Percentiles rank a stretch among this genome's conserved stretches.
phyloP scores from a whole-genome alignment of 2,329 filamentous ascomycete species.

The Alternaria dauci region DNA sequence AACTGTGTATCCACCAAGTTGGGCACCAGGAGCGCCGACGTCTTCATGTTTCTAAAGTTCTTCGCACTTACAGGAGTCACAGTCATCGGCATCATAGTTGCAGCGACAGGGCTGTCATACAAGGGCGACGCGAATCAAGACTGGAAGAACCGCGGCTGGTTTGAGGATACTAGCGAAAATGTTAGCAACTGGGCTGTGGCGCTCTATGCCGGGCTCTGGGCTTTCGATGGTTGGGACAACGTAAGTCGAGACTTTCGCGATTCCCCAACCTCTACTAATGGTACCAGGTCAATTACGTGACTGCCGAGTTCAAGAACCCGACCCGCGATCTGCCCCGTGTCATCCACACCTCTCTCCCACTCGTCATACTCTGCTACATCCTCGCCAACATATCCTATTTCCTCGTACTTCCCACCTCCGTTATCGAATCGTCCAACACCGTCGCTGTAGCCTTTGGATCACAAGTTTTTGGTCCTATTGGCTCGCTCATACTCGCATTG shows the following conservation, averaged over 20 bases:
- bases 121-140: slow-evolving; percentile 78
- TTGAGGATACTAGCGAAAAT: slow-evolving; percentile 81
- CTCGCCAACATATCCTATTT: slow-evolving; percentile 94
- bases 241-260: slow-evolving; percentile 60
- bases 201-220: slow-evolving; percentile 94
- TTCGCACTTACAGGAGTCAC: slow-evolving; percentile 87
- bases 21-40: slow-evolving; percentile 84
- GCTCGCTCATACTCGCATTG: slow-evolving; percentile 83
- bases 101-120: slow-evolving; percentile 81
- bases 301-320: slow-evolving; percentile 94
- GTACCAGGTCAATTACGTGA: slow-evolving; percentile 89
- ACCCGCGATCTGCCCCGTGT: slow-evolving; percentile 88
- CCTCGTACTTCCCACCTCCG: slow-evolving; percentile 81
- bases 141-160: slow-evolving; percentile 91
- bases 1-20: slow-evolving; percentile 92
- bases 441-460: slow-evolving; percentile 94
- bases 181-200: slow-evolving; percentile 91
- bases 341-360: slow-evolving; percentile 94
- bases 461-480: slow-evolving; percentile 86
- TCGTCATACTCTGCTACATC: slow-evolving; percentile 90
- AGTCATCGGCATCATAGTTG: slow-evolving; percentile 87
- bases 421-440: slow-evolving; percentile 88
- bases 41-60: slow-evolving; percentile 98
- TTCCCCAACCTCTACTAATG: slow-evolving; percentile 25
- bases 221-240: slow-evolving; percentile 99